Evolutionary conservation across 805 yeast genomes (phyloP).

Genomic region (Jamesozyma hellenica): DNA sequence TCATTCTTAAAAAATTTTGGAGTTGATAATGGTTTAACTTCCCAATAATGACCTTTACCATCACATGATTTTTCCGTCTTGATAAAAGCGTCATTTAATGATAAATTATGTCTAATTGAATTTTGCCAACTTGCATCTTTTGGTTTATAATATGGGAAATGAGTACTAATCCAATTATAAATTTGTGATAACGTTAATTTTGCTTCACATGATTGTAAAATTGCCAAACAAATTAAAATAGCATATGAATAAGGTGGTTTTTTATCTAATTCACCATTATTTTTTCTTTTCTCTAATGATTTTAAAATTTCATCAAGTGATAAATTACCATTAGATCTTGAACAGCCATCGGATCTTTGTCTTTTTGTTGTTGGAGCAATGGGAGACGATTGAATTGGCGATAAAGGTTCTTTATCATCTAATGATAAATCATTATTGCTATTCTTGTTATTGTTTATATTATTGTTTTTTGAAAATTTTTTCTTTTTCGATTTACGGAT

Average conservation of each 20-base stretch:
- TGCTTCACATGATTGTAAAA: conserved; percentile 15
- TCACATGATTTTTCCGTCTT: conserved; percentile 84
- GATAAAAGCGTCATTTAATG: conserved; percentile 84
- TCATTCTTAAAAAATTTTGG: conserved; percentile 58
- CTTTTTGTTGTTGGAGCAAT: conserved; percentile 23
- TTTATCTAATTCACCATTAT: conserved; percentile 11
- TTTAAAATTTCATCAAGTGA: conserved; percentile 23
- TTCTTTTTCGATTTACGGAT: conserved; percentile 8
- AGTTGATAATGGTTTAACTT: conserved; percentile 74
- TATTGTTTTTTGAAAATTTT: not conserved
- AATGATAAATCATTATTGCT: too few relatives aligned
- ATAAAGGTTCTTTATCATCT: conserved; percentile 15
- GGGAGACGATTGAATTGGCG: conserved; percentile 28
- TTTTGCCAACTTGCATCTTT: conserved; percentile 96
- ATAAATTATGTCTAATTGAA: conserved; percentile 87
- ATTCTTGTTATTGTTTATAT: too few relatives aligned
- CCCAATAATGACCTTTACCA: conserved; percentile 86
- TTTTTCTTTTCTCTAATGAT: conserved; percentile 15
- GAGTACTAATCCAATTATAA: conserved; percentile 82
- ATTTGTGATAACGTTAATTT: conserved; percentile 75
- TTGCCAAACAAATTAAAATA: conserved; percentile 45
- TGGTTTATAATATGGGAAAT: conserved; percentile 71
- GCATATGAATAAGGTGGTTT: conserved; percentile 96
- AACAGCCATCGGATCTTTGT: conserved; percentile 21
- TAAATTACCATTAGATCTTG: conserved; percentile 25